Evolutionary conservation across 176 grass and related monocot species (phyloP), one percentile per base, ranked within the genome.

Genomic region (Tillandsia fasciculata): DNA sequence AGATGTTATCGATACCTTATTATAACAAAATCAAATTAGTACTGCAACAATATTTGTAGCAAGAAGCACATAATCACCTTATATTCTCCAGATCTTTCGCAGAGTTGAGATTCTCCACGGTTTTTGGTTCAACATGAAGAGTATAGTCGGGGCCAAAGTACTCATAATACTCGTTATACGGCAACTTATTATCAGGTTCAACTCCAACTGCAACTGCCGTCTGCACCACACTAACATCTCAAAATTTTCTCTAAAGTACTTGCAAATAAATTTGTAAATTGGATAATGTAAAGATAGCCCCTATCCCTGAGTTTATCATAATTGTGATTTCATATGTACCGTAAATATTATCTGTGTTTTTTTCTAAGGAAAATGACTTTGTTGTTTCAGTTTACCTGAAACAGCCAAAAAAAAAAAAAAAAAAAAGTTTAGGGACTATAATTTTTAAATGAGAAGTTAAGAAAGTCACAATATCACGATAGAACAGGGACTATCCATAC

Each of bases 121-220:
- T 86, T 82, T 52, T 88, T 33, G 91, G 85, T 66, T 86, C 70
- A 73, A 96, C 86, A 75, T 96, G 91, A 73, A 96, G 85, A 33
- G 71, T 85, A 78, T 91, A 91, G 67, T 88, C 83, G 69, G 91
- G 91, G 17, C 85, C 88, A 64, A 91, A 96, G 75, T 96, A 96
- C 70, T 96, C 91, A 64, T 84, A 91, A 54, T 96, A 96, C 78
- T 96, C 88, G 78, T 91, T 91, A 72, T 91, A 88, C 6, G 91
- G 91, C 71, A 96, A 86, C 61, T 87, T 85, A 69, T 96, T 91
- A 50, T 86, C 85, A 73, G 88, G 88, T 81, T 96, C 91, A 58
- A 96, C 78, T 70, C 91, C 91, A 83, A 96, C 82, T 18, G 91
- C 91, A 83, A 96, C 91, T 72, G 88, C 91, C 3, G 91, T 96